These are phyloP conservation scores for Leccinum longicurvipes DNA, from an alignment of 768 basidiomycete genomes.

Conservation along the genomic window DNA sequence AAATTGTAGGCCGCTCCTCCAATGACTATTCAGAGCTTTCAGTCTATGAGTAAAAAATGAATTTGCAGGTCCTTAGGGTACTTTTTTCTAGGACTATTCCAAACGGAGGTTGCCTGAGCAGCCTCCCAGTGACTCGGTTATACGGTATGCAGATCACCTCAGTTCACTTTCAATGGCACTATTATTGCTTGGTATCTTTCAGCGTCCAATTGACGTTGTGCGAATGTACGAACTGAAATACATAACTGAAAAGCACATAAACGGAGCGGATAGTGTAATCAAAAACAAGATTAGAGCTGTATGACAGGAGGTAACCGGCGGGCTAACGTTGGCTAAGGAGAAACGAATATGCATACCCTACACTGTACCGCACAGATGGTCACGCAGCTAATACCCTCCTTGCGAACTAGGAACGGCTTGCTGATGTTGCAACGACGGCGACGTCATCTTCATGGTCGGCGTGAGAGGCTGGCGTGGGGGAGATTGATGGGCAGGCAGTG, in stretches of 20 bases:
- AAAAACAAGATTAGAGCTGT: conserved; percentile 28
- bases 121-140: too few relatives aligned
- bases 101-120: too few relatives aligned
- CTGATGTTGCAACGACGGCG: conserved; percentile 55
- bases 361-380: conserved; percentile 11
- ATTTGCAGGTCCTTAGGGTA: too few relatives aligned
- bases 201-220: conserved; percentile 18
- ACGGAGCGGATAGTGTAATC: conserved; percentile 34
- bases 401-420: conserved; percentile 50
- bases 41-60: too few relatives aligned
- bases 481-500: conserved; percentile 39
- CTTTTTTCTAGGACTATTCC: too few relatives aligned
- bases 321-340: conserved; percentile 5
- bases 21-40: too few relatives aligned
- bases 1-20: too few relatives aligned
- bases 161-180: neutral
- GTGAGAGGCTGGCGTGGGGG: conserved; percentile 49
- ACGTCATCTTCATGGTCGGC: conserved; percentile 50
- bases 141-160: too few relatives aligned
- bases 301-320: conserved; percentile 15
- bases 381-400: conserved; percentile 44
- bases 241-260: conserved; percentile 39
- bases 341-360: conserved; percentile 13
- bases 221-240: conserved; percentile 32
- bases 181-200: conserved; percentile 11